These are phyloP conservation scores for Hypomontagnella submonticulosa DNA, from an alignment of 495 filamentous ascomycete species.

Conservation along the genomic window DNA sequence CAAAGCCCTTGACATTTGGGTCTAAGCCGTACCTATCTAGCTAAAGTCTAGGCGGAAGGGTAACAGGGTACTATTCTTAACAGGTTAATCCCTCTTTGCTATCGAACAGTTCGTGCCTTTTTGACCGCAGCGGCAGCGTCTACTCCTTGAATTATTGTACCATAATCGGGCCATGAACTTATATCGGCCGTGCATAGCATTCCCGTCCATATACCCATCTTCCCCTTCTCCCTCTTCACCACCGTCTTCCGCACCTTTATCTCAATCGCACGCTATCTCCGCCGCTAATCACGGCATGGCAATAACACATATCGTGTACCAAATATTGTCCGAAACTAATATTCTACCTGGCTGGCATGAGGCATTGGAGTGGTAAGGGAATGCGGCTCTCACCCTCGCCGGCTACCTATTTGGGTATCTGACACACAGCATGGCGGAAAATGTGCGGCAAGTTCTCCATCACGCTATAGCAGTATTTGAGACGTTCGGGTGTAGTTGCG, in stretches of 20 bases:
- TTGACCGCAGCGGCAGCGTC: neutral
- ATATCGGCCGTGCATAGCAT: conserved; percentile 2
- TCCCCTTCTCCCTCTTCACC: too few relatives aligned
- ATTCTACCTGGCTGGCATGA: neutral
- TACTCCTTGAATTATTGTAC: conserved; percentile 2
- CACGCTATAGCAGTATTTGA: neutral
- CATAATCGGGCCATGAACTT: neutral
- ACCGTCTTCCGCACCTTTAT: neutral
- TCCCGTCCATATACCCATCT: neutral
- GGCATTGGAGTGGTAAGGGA: conserved; percentile 3
- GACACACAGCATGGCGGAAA: neutral
- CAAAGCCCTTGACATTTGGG: conserved; percentile 1
- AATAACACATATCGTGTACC: conserved; percentile 1
- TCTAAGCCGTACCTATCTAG: neutral
- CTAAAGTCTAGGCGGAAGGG: neutral
- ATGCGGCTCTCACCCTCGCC: neutral
- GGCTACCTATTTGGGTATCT: neutral
- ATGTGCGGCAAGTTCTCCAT: neutral
- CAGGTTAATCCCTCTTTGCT: neutral
- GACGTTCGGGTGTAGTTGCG: neutral
- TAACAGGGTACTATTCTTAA: neutral
- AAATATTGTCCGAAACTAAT: neutral
- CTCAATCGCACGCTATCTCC: conserved; percentile 1
- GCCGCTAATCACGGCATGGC: conserved; percentile 9
- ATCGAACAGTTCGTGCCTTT: neutral